phyloP scores from a whole-genome alignment of 1,284 basidiomycete species.

The Apiotrichum sp. region DNA sequence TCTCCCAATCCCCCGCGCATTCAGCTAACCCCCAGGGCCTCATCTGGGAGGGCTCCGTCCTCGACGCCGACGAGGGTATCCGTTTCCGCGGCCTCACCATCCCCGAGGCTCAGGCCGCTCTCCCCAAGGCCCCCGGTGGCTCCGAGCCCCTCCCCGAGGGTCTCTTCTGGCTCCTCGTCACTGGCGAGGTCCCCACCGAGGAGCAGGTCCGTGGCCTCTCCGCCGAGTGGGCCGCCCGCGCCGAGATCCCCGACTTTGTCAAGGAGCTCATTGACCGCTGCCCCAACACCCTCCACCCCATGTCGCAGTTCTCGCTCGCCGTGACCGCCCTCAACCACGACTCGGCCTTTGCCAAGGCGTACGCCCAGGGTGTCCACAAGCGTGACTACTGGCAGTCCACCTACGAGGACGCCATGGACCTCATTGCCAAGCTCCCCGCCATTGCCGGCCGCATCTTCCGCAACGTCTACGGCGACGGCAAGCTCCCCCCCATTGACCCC shows the following conservation, averaged over 20 bases:
- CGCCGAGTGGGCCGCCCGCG: slow-evolving; percentile 85
- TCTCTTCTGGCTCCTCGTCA: slow-evolving; percentile 92
- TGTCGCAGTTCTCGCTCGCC: slow-evolving; percentile 92
- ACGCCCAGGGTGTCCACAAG: slow-evolving; percentile 87
- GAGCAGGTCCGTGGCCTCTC: slow-evolving; percentile 80
- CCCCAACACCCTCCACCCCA: slow-evolving; percentile 89
- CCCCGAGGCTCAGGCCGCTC: slow-evolving; percentile 74
- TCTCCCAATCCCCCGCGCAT: background rate
- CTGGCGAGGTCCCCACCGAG: slow-evolving; percentile 82
- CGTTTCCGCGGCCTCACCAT: slow-evolving; percentile 92
- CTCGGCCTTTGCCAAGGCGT: slow-evolving; percentile 93
- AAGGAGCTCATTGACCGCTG: slow-evolving; percentile 90
- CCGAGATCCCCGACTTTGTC: slow-evolving; percentile 80
- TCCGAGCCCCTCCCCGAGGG: slow-evolving; percentile 86
- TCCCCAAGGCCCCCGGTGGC: slow-evolving; percentile 84
- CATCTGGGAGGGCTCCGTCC: slow-evolving; percentile 92
- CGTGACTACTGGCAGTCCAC: slow-evolving; percentile 95
- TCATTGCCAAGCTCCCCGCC: slow-evolving; percentile 95
- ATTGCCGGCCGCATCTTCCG: slow-evolving; percentile 96
- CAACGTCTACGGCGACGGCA: slow-evolving; percentile 82
- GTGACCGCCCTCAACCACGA: slow-evolving; percentile 93
- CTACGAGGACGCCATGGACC: slow-evolving; percentile 95
- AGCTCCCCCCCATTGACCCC: slow-evolving; percentile 80
- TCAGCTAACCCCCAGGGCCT: slow-evolving; percentile 46
- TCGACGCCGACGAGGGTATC: slow-evolving; percentile 93